Evolutionary conservation across 1,284 basidiomycete species (phyloP).

Genomic region (Cerioporus squamosus): DNA sequence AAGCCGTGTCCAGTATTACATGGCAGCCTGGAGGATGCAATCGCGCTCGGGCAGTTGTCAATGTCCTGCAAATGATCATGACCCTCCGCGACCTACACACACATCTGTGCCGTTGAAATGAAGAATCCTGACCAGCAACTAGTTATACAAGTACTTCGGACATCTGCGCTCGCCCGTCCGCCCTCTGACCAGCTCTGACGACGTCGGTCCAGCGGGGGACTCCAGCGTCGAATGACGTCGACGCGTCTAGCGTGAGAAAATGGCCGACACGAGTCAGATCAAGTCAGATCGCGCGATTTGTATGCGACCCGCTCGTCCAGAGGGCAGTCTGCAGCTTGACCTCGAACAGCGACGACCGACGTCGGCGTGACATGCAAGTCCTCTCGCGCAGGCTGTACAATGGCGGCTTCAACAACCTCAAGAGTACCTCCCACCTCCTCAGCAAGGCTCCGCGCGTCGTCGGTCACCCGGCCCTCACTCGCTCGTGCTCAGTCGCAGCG

Average conservation of each 20-base stretch:
- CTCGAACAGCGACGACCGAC: too few relatives aligned
- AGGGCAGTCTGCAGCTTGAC: slow-evolving; percentile 11
- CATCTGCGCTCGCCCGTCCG: too few relatives aligned
- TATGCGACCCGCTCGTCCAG: not conserved
- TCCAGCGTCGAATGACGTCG: not conserved
- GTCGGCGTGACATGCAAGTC: slow-evolving; percentile 28
- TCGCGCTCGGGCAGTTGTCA: too few relatives aligned
- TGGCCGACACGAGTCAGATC: slow-evolving; percentile 8
- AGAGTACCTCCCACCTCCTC: slow-evolving; percentile 31
- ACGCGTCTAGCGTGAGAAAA: slow-evolving; percentile 7
- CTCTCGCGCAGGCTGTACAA: slow-evolving; percentile 36
- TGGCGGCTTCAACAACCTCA: slow-evolving; percentile 39
- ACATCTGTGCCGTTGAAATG: too few relatives aligned
- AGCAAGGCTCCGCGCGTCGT: slow-evolving; percentile 29
- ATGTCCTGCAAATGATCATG: too few relatives aligned
- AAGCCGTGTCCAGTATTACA: too few relatives aligned
- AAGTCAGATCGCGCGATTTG: slow-evolving; percentile 1
- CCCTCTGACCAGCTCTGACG: too few relatives aligned
- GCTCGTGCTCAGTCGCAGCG: slow-evolving; percentile 26
- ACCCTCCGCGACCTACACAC: too few relatives aligned
- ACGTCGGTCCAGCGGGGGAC: too few relatives aligned
- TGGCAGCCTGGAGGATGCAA: too few relatives aligned
- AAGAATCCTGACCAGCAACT: too few relatives aligned
- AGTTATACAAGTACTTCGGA: too few relatives aligned
- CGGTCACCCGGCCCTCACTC: slow-evolving; percentile 22